Evolutionary conservation across 129 eudicot species (phyloP), one percentile per base, ranked within the genome.

Genomic region (Kitagawia praeruptora): DNA sequence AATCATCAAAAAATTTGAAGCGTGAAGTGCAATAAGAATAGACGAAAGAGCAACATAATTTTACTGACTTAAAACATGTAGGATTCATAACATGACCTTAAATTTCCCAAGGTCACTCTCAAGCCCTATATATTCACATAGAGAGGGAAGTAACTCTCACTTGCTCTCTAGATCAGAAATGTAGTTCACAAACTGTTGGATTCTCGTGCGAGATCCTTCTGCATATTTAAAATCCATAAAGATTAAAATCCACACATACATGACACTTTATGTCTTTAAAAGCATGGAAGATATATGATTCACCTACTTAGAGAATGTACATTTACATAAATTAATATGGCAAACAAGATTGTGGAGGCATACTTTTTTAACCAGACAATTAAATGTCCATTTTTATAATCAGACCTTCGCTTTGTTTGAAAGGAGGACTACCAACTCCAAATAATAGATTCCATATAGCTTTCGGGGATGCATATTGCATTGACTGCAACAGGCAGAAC

Each of bases 401-500:
- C 79, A 84, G 82, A 93, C 97, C 98, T 89, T 88, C 87, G 31
- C 80, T 80, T 42, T 80, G 81, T 83, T 81, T 89, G 76, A 92
- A 87, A 74, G 90, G 80, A 77, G 96, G 92, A 71, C 77, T 85
- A 53, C 83, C 78, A 70, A 80, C 84, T 79, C 97, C 97, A 85
- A 92, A 90, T 76, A 92, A 53, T 79, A 86, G 74, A 77, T 92
- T 95, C 99, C 97, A 95, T 49, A 95, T 77, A 79, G 97, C 97
- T 86, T 92, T 92, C 39, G 95, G 97, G 73, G 99, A 95, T 83
- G 96, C 84, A 83, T 95, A 95, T 76, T 95, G 99, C 99, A 95
- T 90, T 81, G 97, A 90, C 99, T 95, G 90, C 88, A 90, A 82
- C 10, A 80, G 63, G 39, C n/a, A 79, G 12, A 81, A 76, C 77